Conservation (phyloP, 2,329 filamentous ascomycete species). For the Achaetomium macrosporum region DNA sequence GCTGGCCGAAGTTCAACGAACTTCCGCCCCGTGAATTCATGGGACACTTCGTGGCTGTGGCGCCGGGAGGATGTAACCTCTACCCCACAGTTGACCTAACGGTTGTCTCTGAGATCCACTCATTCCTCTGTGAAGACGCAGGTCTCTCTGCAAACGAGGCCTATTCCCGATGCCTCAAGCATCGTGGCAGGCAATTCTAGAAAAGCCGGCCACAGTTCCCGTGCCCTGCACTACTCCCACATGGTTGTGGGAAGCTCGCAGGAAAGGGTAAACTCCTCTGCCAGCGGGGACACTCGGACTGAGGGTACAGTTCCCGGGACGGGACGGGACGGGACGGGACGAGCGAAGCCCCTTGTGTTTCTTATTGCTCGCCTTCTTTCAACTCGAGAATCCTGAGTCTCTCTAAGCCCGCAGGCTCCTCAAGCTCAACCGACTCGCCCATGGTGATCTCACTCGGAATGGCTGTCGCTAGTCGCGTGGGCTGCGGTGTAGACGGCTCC, state of each 20-base stretch:
- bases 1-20: too few species aligned
- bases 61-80: neutral
- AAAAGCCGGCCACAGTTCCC: neutral
- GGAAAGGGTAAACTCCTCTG: neutral
- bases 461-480: neutral
- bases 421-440: slow-evolving; percentile 37
- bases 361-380: slow-evolving; percentile 16
- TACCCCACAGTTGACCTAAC: slow-evolving; percentile 19
- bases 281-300: neutral
- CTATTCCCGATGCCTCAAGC: too few species aligned
- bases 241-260: too few species aligned
- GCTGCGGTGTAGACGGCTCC: slow-evolving; percentile 21
- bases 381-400: slow-evolving; percentile 30
- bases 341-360: neutral
- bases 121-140: too few species aligned
- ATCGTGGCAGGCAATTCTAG: neutral
- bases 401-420: slow-evolving; percentile 39
- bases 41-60: too few species aligned
- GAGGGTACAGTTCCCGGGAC: slow-evolving; percentile 9
- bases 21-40: too few species aligned
- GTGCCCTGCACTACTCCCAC: too few species aligned
- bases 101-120: slow-evolving; percentile 1
- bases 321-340: slow-evolving; percentile 6
- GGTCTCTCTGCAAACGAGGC: too few species aligned
- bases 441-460: slow-evolving; percentile 34